Evolutionary conservation across 257 asterid species (phyloP).

Genomic region (Ballota nigra): DNA sequence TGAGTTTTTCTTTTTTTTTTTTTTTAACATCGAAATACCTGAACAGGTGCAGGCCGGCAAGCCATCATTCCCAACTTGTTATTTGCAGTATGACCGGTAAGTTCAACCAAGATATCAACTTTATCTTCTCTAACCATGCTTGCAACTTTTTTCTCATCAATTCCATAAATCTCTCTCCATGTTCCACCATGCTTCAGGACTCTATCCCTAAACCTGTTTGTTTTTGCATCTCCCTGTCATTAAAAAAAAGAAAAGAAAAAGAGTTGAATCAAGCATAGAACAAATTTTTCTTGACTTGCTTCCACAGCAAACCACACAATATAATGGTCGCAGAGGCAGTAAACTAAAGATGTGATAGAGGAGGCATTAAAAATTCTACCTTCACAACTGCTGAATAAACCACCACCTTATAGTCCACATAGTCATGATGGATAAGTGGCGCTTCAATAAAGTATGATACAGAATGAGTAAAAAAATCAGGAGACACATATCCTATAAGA

Average conservation of each 20-base stretch:
- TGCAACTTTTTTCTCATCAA: conserved; percentile 94
- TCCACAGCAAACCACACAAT: neutral
- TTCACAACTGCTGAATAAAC: conserved; percentile 97
- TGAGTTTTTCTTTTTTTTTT: conserved; percentile 8
- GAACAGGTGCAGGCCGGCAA: conserved; percentile 98
- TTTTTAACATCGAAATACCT: conserved; percentile 45
- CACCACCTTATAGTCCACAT: conserved; percentile 78
- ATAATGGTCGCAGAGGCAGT: neutral
- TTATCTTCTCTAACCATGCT: conserved; percentile 90
- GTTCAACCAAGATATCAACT: conserved; percentile 95
- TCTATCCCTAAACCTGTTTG: conserved; percentile 79
- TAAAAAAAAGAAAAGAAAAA: neutral
- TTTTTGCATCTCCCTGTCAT: conserved; percentile 95
- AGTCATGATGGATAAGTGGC: conserved; percentile 79
- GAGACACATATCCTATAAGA: conserved; percentile 95
- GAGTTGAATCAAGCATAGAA: neutral
- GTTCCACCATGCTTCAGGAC: conserved; percentile 83
- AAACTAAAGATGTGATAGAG: neutral
- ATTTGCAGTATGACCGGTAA: conserved; percentile 98
- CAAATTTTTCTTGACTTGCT: neutral
- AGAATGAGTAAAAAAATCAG: conserved; percentile 98
- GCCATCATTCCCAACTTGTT: conserved; percentile 99
- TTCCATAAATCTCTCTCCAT: conserved; percentile 92
- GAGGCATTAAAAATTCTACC: conserved; percentile 45
- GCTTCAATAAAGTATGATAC: conserved; percentile 97